These are phyloP conservation scores for Russula compacta DNA, from an alignment of 768 basidiomycete species.

Conservation along the genomic window DNA sequence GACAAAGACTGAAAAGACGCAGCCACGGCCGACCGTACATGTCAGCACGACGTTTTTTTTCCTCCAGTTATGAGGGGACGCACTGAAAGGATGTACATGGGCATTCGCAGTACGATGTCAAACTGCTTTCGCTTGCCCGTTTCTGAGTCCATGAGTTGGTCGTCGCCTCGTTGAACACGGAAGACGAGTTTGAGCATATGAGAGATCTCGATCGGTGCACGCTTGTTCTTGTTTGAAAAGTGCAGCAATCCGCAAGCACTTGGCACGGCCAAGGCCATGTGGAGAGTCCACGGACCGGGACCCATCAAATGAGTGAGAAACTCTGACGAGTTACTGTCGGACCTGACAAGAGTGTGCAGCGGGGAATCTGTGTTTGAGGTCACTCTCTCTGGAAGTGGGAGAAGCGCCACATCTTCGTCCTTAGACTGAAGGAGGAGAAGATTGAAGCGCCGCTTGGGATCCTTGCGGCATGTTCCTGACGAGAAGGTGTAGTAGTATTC, in stretches of 20 bases:
- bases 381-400: constrained; percentile 51
- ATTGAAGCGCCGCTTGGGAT: constrained; percentile 33
- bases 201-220: constrained; percentile 63
- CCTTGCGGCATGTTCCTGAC: constrained; percentile 58
- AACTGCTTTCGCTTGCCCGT: constrained; percentile 71
- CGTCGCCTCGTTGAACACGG: constrained; percentile 76
- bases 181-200: constrained; percentile 79
- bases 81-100: constrained; percentile 81
- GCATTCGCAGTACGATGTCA: constrained; percentile 79
- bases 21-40: not conserved
- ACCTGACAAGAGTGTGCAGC: constrained; percentile 55
- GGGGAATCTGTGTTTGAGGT: constrained; percentile 62
- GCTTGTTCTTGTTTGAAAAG: constrained; percentile 73
- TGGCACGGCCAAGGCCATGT: constrained; percentile 60
- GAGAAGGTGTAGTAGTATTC: constrained; percentile 77
- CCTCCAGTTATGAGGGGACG: constrained; percentile 25
- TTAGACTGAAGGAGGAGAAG: constrained; percentile 1
- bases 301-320: constrained; percentile 1
- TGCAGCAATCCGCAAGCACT: constrained; percentile 45
- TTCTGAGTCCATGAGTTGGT: constrained; percentile 49
- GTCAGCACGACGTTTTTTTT: not conserved
- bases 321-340: constrained; percentile 48
- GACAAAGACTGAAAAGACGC: constrained; percentile 3
- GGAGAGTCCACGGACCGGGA: constrained; percentile 55
- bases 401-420: constrained; percentile 35